Evolutionary conservation across 306 rosid species (phyloP).

Genomic region (Psophocarpus tetragonolobus): DNA sequence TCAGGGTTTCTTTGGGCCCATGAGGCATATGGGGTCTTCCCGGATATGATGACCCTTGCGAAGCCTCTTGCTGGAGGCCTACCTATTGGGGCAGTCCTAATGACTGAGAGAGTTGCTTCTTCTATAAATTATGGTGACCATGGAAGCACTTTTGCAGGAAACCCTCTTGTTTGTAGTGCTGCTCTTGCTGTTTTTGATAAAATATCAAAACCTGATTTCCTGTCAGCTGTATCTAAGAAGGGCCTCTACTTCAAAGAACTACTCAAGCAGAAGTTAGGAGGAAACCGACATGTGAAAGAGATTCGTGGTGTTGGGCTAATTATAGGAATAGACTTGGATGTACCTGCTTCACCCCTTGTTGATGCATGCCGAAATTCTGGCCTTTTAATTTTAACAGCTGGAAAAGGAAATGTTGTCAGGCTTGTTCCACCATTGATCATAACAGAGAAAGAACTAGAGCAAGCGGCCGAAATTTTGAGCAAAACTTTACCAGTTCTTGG

Average conservation of each 20-base stretch:
- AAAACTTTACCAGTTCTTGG: conserved; percentile 59
- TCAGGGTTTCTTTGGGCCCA: conserved; percentile 88
- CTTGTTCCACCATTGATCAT: conserved; percentile 92
- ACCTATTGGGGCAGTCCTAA: conserved; percentile 80
- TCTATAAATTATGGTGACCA: conserved; percentile 78
- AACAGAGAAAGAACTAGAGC: conserved; percentile 73
- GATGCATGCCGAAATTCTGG: conserved; percentile 81
- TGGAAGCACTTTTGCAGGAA: conserved; percentile 93
- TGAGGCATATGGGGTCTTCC: conserved; percentile 70
- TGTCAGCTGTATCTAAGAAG: conserved; percentile 63
- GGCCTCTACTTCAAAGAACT: conserved; percentile 69
- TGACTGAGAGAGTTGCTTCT: conserved; percentile 81
- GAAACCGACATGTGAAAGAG: conserved; percentile 69
- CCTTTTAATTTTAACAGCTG: conserved; percentile 77
- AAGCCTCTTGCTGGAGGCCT: conserved; percentile 98
- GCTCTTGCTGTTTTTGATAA: conserved; percentile 76
- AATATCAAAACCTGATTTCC: conserved; percentile 64
- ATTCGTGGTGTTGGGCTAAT: conserved; percentile 82
- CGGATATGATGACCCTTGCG: conserved; percentile 94
- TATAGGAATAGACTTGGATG: conserved; percentile 76
- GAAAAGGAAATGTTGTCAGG: conserved; percentile 83
- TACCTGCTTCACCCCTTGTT: conserved; percentile 60
- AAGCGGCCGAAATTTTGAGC: conserved; percentile 60
- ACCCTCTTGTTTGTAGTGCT: conserved; percentile 71
- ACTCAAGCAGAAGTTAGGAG: conserved; percentile 68